Percentiles rank a stretch among this genome's conserved stretches.
Evolutionary conservation across 148 eudicot genomes (phyloP).

Genomic region (Hydrangea macrophylla): DNA sequence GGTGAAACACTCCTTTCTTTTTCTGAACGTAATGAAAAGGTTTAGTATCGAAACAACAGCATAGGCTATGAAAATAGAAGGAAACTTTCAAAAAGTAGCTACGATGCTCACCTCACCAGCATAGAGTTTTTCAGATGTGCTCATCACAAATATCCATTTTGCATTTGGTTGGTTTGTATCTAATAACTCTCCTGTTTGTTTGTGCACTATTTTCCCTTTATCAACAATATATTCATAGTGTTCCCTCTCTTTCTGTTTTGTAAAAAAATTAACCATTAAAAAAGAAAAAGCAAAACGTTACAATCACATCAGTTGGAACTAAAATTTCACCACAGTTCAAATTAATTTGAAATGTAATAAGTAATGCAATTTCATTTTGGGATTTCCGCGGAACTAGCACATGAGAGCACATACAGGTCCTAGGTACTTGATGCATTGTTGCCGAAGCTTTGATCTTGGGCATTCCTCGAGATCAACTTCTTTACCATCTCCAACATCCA

Average conservation of each 20-base stretch:
- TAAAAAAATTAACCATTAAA: conserved; percentile 7
- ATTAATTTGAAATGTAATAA: background rate
- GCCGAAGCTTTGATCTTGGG: conserved; percentile 66
- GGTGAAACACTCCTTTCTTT: conserved; percentile 88
- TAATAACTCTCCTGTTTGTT: conserved; percentile 44
- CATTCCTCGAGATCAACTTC: conserved; percentile 72
- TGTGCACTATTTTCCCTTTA: conserved; percentile 64
- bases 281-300: background rate
- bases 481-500: conserved; percentile 93
- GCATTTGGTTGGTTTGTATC: conserved; percentile 41
- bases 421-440: conserved; percentile 86
- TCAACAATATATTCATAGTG: conserved; percentile 56
- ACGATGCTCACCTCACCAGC: conserved; percentile 62
- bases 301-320: background rate
- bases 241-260: conserved; percentile 79
- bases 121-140: conserved; percentile 77
- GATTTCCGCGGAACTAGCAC: conserved; percentile 11
- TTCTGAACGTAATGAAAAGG: conserved; percentile 44
- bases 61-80: background rate
- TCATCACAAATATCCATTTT: conserved; percentile 94
- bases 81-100: background rate
- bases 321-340: too few relatives aligned
- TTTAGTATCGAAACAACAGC: conserved; percentile 7
- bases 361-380: background rate
- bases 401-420: conserved; percentile 74